Evolutionary conservation across 306 rosid species (phyloP), one percentile per base, ranked within the genome.

Genomic region (Inga laurina): DNA sequence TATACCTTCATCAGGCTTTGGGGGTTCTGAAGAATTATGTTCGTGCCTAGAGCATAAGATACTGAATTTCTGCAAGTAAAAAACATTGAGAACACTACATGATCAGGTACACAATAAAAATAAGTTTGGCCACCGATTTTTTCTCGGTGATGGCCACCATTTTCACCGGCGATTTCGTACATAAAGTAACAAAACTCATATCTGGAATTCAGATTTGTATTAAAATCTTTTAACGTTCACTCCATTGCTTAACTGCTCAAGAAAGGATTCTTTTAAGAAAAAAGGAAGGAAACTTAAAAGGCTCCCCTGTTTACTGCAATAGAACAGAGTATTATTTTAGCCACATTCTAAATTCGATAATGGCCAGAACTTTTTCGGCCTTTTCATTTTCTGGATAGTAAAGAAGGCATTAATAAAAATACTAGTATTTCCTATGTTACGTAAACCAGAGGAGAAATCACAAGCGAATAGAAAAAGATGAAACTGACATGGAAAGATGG

Each of bases 21-120:
- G 85, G 48, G 90, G 84, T 72, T 92, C 96, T 12, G 98, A 82
- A 69, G 91, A 86, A 70, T 51, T 85, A 69, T 89, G 85, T 54
- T 91, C 96, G 54, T 88, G 87, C 87, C 97, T 90, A 89, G 92
- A 94, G 89, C 97, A 94, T 71, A 82, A 84, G 83, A 94, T 91
- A 77, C 86, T 89, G 86, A 91, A 87, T 72, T 82, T 90, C 98
- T 94, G 92, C 90, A 89, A 85, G 39, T 75, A 59, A 62, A 73
- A 73, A 24, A 34, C 11, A 54, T 78, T 59, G 34, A 14, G 56
- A 62, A 30, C 75, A 14, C 82, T 46, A 56, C 72, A 48, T 32
- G 34, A 48, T 48, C 12, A 27, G 57, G 7, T 5, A 78, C 14
- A 18, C 10, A 45, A 27, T 16, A n/a, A 71, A 71, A 49, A 68